These are phyloP conservation scores for Cytidiella melzeri DNA, from an alignment of 768 basidiomycete genomes.

Conservation along the genomic window DNA sequence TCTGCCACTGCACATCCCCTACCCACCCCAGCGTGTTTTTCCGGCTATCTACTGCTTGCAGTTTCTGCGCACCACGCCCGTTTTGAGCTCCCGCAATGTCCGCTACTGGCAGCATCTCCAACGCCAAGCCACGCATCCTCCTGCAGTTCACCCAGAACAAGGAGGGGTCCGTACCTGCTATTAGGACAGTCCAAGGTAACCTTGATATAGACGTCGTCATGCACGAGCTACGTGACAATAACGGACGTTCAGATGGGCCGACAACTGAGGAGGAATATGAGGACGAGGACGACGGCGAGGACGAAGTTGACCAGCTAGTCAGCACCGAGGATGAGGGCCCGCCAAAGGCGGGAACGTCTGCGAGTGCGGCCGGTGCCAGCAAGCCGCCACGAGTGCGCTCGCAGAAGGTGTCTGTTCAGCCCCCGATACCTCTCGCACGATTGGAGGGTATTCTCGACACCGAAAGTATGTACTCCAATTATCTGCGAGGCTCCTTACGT, in stretches of 20 bases:
- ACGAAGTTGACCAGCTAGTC: conserved; percentile 51
- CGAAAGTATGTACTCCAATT: conserved; percentile 64
- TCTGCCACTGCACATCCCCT: neutral
- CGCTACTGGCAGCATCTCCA: neutral
- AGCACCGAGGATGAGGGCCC: conserved; percentile 31
- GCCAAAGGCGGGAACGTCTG: conserved; percentile 5
- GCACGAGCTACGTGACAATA: neutral
- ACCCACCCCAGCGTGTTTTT: neutral
- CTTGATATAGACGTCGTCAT: conserved; percentile 8
- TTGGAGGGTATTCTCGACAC: conserved; percentile 77
- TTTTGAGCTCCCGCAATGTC: conserved; percentile 3
- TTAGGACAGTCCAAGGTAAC: neutral
- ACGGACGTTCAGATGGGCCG: neutral
- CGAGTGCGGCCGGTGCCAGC: conserved; percentile 25
- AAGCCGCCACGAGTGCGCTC: conserved; percentile 6
- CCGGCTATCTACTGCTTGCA: neutral
- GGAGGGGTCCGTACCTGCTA: neutral
- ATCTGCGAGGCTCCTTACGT: conserved; percentile 9
- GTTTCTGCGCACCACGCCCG: neutral
- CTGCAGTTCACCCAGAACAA: neutral
- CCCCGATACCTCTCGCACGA: conserved; percentile 56
- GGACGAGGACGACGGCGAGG: neutral
- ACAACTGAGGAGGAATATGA: neutral
- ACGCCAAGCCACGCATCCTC: neutral
- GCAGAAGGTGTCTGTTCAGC: conserved; percentile 61